Conservation (phyloP, 768 basidiomycete species). For the Postia placenta region DNA sequence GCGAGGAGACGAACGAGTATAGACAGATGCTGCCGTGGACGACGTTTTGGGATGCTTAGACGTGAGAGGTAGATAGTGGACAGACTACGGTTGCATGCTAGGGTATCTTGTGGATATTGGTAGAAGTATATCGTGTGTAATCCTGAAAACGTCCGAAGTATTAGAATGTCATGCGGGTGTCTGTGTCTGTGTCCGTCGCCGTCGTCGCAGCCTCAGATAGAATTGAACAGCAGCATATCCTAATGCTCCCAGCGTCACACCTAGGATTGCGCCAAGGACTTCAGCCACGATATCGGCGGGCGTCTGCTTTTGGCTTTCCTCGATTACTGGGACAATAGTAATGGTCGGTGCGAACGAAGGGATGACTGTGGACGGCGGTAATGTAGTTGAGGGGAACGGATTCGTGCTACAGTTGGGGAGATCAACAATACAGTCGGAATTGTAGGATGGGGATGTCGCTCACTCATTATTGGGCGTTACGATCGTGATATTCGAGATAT, state of each 20-base stretch:
- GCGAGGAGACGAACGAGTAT: constrained; percentile 27
- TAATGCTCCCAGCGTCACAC: constrained; percentile 1
- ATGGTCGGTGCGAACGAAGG: constrained; percentile 6
- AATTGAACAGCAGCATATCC: background rate
- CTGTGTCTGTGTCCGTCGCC: background rate
- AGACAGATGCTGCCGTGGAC: constrained; percentile 27
- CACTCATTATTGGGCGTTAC: constrained; percentile 15
- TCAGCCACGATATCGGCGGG: constrained; percentile 16
- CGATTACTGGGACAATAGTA: constrained; percentile 2
- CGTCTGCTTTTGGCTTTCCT: constrained; percentile 3
- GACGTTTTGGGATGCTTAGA: constrained; percentile 26
- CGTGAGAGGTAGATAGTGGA: background rate
- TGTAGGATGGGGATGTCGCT: background rate
- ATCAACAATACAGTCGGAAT: constrained; percentile 6
- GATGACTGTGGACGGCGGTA: constrained; percentile 10
- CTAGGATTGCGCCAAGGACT: constrained; percentile 14
- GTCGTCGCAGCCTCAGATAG: background rate
- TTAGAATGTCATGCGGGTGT: background rate
- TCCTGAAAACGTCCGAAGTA: background rate
- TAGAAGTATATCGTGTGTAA: background rate
- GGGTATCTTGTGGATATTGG: background rate
- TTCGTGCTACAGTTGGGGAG: constrained; percentile 3
- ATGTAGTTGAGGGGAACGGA: constrained; percentile 13
- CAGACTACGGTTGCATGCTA: background rate
- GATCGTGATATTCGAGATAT: constrained; percentile 14